Base-by-base conservation (phyloP, 768 basidiomycete genomes). In the Jaapia argillacea region DNA sequence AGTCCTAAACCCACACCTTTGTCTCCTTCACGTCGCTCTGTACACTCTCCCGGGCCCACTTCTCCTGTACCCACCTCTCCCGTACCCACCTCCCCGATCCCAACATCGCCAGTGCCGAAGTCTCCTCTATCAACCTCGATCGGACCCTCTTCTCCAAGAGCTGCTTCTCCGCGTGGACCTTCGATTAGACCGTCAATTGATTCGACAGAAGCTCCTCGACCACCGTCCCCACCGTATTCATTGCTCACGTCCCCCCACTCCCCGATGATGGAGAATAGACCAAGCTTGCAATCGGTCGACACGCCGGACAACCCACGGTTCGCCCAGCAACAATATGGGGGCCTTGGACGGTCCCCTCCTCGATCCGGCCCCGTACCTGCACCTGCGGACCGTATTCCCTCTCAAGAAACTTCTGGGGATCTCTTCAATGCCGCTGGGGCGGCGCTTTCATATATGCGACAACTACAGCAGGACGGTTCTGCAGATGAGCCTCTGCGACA, bases 401-500 rank as follows among this genome's bases (percentile, higher is more conserved):
- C n/a, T n/a, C n/a, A n/a, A n/a, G n/a, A n/a, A n/a, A n/a, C n/a
- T n/a, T n/a, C n/a, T n/a, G n/a, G 20, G 10, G 62, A 63, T 36
- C 52, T 81, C 22, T 63, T 67, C 39, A 61, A 67, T 43, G 80
- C 82, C 54, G 77, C 77, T 7, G 77, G 77, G 21, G 79, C 37
- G 21, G 28, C 81, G 10, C 57, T 85, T 35, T 84, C 74, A 60
- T 83, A 77, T 55, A 79, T 85, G 75, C 75, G 76, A 46, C 72
- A 83, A 48, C 58, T 71, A 40, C 69, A 71, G 24, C 45, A 60
- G 55, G 53, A 62, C 46, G 35, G 13, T 36, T 43, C 26, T 56
- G 50, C 3, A 48, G 51, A 3, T 10, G 20, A 10, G 20, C 20
- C 37, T 38, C 20, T 21, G 48, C 48, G 26, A 45, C 48, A 4